Evolutionary conservation across 805 yeast genomes (phyloP).

Genomic region (Sugiyamaella chiloensis): DNA sequence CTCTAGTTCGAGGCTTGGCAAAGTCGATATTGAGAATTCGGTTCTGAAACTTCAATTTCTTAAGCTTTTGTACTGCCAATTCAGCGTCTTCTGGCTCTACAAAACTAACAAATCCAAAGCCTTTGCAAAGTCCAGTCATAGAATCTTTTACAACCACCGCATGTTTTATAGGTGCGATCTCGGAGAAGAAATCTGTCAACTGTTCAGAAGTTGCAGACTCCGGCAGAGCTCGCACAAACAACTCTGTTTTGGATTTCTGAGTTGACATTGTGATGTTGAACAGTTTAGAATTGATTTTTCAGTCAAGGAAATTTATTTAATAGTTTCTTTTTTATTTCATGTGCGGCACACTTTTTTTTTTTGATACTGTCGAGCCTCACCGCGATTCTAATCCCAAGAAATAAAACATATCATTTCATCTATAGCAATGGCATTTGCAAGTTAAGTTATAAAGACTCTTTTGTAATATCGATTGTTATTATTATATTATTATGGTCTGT

Average conservation of each 20-base stretch:
- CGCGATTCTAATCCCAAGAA: no score
- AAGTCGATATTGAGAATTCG: conserved; percentile 72
- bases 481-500: no score
- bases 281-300: no score
- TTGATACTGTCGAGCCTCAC: no score
- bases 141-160: conserved; percentile 85
- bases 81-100: conserved; percentile 79
- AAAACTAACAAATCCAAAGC: conserved; percentile 95
- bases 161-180: conserved; percentile 91
- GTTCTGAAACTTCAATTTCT: conserved; percentile 62
- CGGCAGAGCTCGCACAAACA: conserved; percentile 87
- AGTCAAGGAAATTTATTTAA: no score
- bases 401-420: no score
- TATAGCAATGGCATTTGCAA: no score
- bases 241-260: conserved; percentile 30
- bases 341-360: no score
- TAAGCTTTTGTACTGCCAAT: conserved; percentile 65
- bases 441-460: no score
- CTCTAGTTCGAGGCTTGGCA: conserved; percentile 81
- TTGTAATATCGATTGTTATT: no score
- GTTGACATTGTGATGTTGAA: no score
- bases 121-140: conserved; percentile 69
- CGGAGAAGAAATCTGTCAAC: conserved; percentile 80
- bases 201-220: conserved; percentile 75
- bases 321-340: no score